Base-by-base conservation (phyloP, 371 early-diverging fungal genomes). In the Saksenaea oblongispora region DNA sequence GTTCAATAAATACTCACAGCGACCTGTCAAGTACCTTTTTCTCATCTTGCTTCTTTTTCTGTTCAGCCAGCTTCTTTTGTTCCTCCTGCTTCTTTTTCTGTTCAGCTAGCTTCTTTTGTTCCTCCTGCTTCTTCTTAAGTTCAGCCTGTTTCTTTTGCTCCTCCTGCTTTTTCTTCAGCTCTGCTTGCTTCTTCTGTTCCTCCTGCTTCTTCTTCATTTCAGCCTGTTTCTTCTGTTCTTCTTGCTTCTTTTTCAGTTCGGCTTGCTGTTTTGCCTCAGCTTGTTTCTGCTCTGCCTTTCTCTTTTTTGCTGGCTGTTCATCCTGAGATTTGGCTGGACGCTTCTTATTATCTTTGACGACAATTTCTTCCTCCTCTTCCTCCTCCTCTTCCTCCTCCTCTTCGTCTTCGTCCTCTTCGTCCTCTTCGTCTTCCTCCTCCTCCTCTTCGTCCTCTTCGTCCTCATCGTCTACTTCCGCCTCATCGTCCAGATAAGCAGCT, bases 361-460 rank as follows among this genome's bases (percentile, higher is more conserved):
- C 55, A 10, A 37, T 22, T 10, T 58, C 62, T n/a, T 56, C 57
- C 17, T 66, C 56, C 13, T 66, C 59, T 55, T 55, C 56, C 31
- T 55, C 56, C 3, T 65, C 62, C 1, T 31, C 51, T 11, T 28
- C 56, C n/a, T 34, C 56, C 31, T 34, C 34, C 5, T 47, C 51
- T 8, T 22, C 24, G 5, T 47, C 51, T 22, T 47, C 51, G 8
- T 47, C 51, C 22, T 47, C 51, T 8, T 47, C 51, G 8, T 47
- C 51, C 34, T 61, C 61, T n/a, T 17, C 22, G 5, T n/a, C 34
- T 26, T 39, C 41, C n/a, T 61, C 58, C 27, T 57, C 58, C 8
- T 66, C 62, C 10, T 61, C 51, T 3, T 57, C 57, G 14, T 61
- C 66, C 14, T 56, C 65, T 24, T 60, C 54, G 14, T 59, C 54